These are phyloP conservation scores for Pestalotiopsis sp. DNA, from an alignment of 2,329 filamentous ascomycete species.

Conservation along the genomic window DNA sequence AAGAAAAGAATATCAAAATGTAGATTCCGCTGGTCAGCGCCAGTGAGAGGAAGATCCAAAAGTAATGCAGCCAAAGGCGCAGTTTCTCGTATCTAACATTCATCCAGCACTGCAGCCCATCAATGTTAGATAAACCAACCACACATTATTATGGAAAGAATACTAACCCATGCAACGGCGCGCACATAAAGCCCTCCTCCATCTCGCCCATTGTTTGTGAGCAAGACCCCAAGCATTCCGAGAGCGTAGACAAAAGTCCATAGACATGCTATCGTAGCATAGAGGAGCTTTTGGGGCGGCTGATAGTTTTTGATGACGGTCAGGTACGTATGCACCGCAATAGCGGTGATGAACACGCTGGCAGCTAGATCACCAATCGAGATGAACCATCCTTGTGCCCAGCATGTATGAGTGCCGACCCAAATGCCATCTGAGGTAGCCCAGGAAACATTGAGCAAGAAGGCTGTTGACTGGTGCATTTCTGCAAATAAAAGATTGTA, in stretches of 20 bases:
- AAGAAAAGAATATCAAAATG: slow-evolving; percentile 37
- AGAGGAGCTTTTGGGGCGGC: slow-evolving; percentile 53
- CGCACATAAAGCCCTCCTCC: slow-evolving; percentile 61
- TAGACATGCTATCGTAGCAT: slow-evolving; percentile 45
- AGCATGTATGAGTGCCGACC: slow-evolving; percentile 10
- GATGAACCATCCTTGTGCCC: slow-evolving; percentile 64
- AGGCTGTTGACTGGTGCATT: slow-evolving; percentile 32
- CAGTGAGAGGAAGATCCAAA: slow-evolving; percentile 59
- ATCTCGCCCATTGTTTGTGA: slow-evolving; percentile 43
- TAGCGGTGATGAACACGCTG: slow-evolving; percentile 67
- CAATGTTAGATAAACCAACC: not conserved
- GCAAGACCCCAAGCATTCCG: slow-evolving; percentile 52
- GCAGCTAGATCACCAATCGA: slow-evolving; percentile 68
- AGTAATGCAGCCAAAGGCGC: slow-evolving; percentile 63
- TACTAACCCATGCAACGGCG: slow-evolving; percentile 43
- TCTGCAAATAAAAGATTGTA: slow-evolving; percentile 60
- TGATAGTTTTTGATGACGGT: slow-evolving; percentile 61
- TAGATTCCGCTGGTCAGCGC: slow-evolving; percentile 39
- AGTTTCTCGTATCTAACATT: slow-evolving; percentile 52
- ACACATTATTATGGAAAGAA: not conserved
- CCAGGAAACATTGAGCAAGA: slow-evolving; percentile 65
- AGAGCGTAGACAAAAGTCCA: slow-evolving; percentile 66
- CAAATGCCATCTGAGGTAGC: slow-evolving; percentile 32
- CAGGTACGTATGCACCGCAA: slow-evolving; percentile 69
- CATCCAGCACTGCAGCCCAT: slow-evolving; percentile 59